Evolutionary conservation across 495 filamentous ascomycete genomes (phyloP).

Genomic region (Diplogelasinospora grovesii): DNA sequence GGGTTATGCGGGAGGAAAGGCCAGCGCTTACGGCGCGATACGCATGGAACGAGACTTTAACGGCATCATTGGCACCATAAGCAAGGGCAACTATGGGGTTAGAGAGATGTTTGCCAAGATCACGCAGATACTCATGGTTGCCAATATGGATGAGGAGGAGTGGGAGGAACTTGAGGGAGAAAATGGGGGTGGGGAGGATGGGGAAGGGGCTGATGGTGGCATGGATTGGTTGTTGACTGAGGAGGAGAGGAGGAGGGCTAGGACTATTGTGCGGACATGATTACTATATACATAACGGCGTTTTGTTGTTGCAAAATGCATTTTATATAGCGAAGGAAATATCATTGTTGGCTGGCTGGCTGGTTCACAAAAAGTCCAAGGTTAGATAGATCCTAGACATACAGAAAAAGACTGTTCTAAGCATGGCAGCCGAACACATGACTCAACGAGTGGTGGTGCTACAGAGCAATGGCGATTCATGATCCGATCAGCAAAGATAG

Average conservation of each 20-base stretch:
- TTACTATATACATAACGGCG: neutral
- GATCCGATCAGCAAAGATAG: too few relatives aligned
- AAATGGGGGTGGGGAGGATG: slow-evolving; percentile 20
- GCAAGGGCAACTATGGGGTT: slow-evolving; percentile 70
- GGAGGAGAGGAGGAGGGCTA: slow-evolving; percentile 48
- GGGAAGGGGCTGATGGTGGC: slow-evolving; percentile 33
- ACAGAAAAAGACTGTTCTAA: too few relatives aligned
- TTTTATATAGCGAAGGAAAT: too few relatives aligned
- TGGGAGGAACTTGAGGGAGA: slow-evolving; percentile 63
- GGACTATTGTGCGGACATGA: slow-evolving; percentile 37
- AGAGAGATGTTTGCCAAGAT: slow-evolving; percentile 74
- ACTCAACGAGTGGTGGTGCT: too few relatives aligned
- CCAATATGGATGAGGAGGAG: slow-evolving; percentile 97
- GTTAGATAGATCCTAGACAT: too few relatives aligned
- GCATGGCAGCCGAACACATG: too few relatives aligned
- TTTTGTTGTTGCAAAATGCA: too few relatives aligned
- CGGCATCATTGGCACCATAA: slow-evolving; percentile 69
- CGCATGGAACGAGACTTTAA: slow-evolving; percentile 83
- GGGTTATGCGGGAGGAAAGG: slow-evolving; percentile 65
- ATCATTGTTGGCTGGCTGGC: too few relatives aligned
- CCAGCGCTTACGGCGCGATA: slow-evolving; percentile 78
- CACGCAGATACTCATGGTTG: slow-evolving; percentile 77
- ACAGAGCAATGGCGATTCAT: too few relatives aligned
- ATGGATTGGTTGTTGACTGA: slow-evolving; percentile 49
- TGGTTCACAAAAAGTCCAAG: too few relatives aligned